Evolutionary conservation across 371 early-diverging fungal genomes (phyloP).

Genomic region (Saksenaea oblongispora): DNA sequence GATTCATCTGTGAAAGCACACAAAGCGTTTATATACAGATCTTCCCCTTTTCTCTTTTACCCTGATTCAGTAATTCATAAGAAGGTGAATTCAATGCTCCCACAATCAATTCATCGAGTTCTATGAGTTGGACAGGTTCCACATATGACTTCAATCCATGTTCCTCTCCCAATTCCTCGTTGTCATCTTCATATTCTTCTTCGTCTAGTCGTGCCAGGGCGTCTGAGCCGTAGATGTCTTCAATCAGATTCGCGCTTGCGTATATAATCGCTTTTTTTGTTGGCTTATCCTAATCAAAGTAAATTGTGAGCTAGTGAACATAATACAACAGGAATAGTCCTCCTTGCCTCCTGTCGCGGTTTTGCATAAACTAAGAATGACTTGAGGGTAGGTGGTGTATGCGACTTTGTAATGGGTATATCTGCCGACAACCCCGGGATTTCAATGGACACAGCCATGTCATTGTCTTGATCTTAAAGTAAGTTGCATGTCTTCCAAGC

Average conservation of each 20-base stretch:
- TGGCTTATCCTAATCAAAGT: not conserved
- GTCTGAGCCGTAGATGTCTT: slow-evolving; percentile 38
- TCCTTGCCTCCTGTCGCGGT: not conserved
- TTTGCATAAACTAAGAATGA: slow-evolving; percentile 18
- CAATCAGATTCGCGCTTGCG: slow-evolving; percentile 24
- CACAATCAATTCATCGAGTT: slow-evolving; percentile 65
- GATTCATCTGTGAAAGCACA: slow-evolving; percentile 20
- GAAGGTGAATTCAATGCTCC: slow-evolving; percentile 60
- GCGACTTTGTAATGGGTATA: slow-evolving; percentile 5
- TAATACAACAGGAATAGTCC: not conserved
- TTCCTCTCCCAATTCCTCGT: slow-evolving; percentile 16
- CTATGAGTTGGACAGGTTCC: slow-evolving; percentile 52
- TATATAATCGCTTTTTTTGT: slow-evolving; percentile 15
- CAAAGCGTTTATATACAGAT: not conserved
- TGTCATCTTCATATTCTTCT: slow-evolving; percentile 21
- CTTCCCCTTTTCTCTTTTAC: slow-evolving; percentile 26
- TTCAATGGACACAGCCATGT: slow-evolving; percentile 14
- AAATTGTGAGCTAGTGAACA: not conserved
- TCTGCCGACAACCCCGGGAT: slow-evolving; percentile 15
- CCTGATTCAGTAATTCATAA: slow-evolving; percentile 55
- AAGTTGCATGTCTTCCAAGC: not conserved
- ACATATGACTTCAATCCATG: slow-evolving; percentile 17
- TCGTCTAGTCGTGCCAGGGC: slow-evolving; percentile 36
- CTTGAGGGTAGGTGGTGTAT: not conserved
- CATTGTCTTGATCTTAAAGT: not conserved